Percentiles rank a stretch among this genome's conserved stretches.
Conservation (phyloP, 352 stramenopile genomes). For the Globisporangium sylvaticum region DNA sequence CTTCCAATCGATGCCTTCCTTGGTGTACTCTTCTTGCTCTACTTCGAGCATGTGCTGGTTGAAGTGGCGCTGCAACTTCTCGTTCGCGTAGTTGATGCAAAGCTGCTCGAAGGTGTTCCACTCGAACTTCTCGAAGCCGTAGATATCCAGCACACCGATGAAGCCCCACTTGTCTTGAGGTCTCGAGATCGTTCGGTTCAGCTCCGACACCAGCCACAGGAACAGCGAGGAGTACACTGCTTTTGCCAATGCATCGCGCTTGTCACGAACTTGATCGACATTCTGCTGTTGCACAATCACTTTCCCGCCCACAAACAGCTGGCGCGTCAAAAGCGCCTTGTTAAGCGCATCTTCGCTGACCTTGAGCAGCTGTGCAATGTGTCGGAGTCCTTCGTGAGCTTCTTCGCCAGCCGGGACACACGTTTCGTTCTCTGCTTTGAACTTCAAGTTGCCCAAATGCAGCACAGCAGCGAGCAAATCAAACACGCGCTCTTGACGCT, state of each 20-base stretch:
- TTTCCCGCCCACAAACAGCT: slow-evolving; percentile 86
- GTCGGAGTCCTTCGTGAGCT: slow-evolving; percentile 38
- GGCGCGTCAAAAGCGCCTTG: slow-evolving; percentile 73
- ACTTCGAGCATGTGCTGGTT: slow-evolving; percentile 96
- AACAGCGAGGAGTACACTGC: slow-evolving; percentile 92
- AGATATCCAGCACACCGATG: slow-evolving; percentile 97
- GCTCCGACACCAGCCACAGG: slow-evolving; percentile 85
- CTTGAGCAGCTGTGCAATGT: slow-evolving; percentile 72
- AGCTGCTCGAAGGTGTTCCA: slow-evolving; percentile 96
- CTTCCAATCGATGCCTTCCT: slow-evolving; percentile 93
- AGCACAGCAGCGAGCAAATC: slow-evolving; percentile 83
- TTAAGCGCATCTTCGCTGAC: slow-evolving; percentile 73
- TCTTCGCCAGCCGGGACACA: slow-evolving; percentile 56
- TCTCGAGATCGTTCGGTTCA: slow-evolving; percentile 89
- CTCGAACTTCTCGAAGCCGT: slow-evolving; percentile 97
- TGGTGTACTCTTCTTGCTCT: slow-evolving; percentile 97
- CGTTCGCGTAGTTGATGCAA: slow-evolving; percentile 96
- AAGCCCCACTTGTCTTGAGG: slow-evolving; percentile 85
- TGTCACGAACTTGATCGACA: slow-evolving; percentile 83
- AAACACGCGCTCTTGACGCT: slow-evolving; percentile 82
- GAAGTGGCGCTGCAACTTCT: slow-evolving; percentile 92
- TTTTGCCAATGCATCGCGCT: slow-evolving; percentile 89
- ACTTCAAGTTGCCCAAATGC: slow-evolving; percentile 86
- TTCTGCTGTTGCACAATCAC: slow-evolving; percentile 89
- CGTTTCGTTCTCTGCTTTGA: slow-evolving; percentile 78